phyloP scores from a whole-genome alignment of 257 asterid species.

The Datura wrightii region DNA sequence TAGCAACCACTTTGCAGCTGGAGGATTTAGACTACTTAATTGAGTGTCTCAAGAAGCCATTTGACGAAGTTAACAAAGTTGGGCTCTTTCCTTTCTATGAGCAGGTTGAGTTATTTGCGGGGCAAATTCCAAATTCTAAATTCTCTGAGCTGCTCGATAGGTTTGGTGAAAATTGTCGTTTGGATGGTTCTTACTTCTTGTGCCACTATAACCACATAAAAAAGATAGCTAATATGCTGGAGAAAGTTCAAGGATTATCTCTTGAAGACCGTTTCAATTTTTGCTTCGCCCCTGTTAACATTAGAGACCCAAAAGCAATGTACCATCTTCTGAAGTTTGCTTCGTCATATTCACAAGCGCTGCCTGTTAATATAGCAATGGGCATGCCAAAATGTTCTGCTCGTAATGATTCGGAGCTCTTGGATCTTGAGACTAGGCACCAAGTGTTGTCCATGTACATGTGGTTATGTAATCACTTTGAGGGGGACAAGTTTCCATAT shows the following conservation, averaged over 20 bases:
- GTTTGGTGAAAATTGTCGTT: slow-evolving; percentile 69
- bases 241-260: slow-evolving; percentile 72
- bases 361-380: slow-evolving; percentile 91
- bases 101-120: slow-evolving; percentile 88
- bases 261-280: slow-evolving; percentile 88
- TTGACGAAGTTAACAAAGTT: slow-evolving; percentile 80
- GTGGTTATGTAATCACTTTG: slow-evolving; percentile 92
- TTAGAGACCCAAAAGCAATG: slow-evolving; percentile 90
- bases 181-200: slow-evolving; percentile 80
- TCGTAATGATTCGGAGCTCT: slow-evolving; percentile 84
- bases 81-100: slow-evolving; percentile 93
- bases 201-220: slow-evolving; percentile 76
- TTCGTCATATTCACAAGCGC: slow-evolving; percentile 65
- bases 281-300: slow-evolving; percentile 91
- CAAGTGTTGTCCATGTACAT: slow-evolving; percentile 91
- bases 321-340: slow-evolving; percentile 86
- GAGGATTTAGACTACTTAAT: slow-evolving; percentile 84
- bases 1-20: slow-evolving; percentile 74
- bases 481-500: slow-evolving; percentile 74
- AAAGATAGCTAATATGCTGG: slow-evolving; percentile 89
- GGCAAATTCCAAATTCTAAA: slow-evolving; percentile 64
- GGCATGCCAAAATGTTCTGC: slow-evolving; percentile 83
- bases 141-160: slow-evolving; percentile 75
- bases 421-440: slow-evolving; percentile 95
- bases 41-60: slow-evolving; percentile 83